Base-by-base conservation (phyloP, 2,329 filamentous ascomycete species). In the Metarhizium album region DNA sequence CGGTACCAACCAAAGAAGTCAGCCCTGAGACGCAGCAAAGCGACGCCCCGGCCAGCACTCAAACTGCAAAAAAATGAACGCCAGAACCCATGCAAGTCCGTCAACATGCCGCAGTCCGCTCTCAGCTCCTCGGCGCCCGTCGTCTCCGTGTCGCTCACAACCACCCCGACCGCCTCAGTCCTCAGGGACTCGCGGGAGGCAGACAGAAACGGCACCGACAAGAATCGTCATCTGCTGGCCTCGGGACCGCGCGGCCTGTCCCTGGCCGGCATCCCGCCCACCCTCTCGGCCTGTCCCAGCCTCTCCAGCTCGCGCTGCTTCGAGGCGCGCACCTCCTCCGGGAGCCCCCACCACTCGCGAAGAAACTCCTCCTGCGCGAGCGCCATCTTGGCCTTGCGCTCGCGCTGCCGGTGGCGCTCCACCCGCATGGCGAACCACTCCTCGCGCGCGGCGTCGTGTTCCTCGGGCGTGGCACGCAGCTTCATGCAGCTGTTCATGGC, bases 401-500 rank as follows among this genome's bases (percentile, higher is more conserved):
- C 83, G 37, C 82, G 72, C 67, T 85, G 81, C 52, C 72, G 72
- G 59, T 82, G 78, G 51, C 90, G 76, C 70, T 89, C 80, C 59
- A 87, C 74, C 48, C 87, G 78, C 56, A 80, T 76, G 48, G 82
- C 80, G 67, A 97, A 97, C 93, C 93, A 98, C 65, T 97, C 90
- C 67, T 90, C 87, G 48, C 93, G 76, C 56, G 93, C 93, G 23
- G 82, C 83, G 70, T 98, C 93, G 68, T 94, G 80, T 66, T 94
- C 88, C 50, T 79, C 82, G 56, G 83, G 86, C 56, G 87, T 94
- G 50, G 91, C 90, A 71, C 94, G 86, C 51, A 76, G 69, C 59
- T 90, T 76, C 90, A 98, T 96, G 73, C 93, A 98, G 54, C 74
- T 76, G 71, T 98, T 98, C 93, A 98, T 98, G 35, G 78, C 75